Conservation (phyloP, 495 filamentous ascomycete genomes). For the Astrothelium macrocarpum region DNA sequence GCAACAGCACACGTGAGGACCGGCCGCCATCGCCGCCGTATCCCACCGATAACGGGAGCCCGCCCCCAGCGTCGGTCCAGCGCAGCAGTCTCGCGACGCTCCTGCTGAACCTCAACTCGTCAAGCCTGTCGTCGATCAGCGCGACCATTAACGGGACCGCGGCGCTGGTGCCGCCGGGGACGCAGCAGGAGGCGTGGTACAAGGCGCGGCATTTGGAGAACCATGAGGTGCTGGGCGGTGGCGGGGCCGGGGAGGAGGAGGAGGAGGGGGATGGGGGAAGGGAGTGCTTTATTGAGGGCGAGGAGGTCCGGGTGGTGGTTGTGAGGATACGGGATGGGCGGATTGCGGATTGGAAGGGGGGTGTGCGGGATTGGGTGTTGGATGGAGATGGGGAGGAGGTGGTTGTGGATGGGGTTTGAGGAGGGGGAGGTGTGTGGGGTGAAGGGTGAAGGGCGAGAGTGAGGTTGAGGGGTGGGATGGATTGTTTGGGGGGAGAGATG, state of each 20-base stretch:
- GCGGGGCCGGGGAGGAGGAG: constrained; percentile 7
- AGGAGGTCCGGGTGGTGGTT: constrained; percentile 34
- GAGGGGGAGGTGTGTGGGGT: too few relatives aligned
- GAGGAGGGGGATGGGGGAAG: constrained; percentile 30
- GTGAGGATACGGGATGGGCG: constrained; percentile 34
- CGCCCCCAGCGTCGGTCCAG: too few relatives aligned
- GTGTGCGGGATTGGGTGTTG: constrained; percentile 29
- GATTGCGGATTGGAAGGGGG: constrained; percentile 36
- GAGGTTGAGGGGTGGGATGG: background rate
- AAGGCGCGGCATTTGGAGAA: constrained; percentile 77
- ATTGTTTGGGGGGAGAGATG: too few relatives aligned
- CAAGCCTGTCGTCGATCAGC: constrained; percentile 77
- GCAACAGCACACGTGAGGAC: too few relatives aligned
- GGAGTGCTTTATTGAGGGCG: constrained; percentile 31
- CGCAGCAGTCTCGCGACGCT: constrained; percentile 68
- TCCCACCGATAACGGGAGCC: too few relatives aligned
- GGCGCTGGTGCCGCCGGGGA: constrained; percentile 56
- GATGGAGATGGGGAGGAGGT: constrained; percentile 7
- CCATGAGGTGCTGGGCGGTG: constrained; percentile 46
- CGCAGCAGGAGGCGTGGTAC: constrained; percentile 73
- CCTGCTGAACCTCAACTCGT: constrained; percentile 81
- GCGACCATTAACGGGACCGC: constrained; percentile 87
- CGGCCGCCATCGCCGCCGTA: too few relatives aligned
- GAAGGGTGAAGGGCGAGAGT: background rate
- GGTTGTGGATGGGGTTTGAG: constrained; percentile 18